These are phyloP conservation scores for Colletotrichum falcatum DNA, from an alignment of 2,329 filamentous ascomycete species.

Conservation along the genomic window DNA sequence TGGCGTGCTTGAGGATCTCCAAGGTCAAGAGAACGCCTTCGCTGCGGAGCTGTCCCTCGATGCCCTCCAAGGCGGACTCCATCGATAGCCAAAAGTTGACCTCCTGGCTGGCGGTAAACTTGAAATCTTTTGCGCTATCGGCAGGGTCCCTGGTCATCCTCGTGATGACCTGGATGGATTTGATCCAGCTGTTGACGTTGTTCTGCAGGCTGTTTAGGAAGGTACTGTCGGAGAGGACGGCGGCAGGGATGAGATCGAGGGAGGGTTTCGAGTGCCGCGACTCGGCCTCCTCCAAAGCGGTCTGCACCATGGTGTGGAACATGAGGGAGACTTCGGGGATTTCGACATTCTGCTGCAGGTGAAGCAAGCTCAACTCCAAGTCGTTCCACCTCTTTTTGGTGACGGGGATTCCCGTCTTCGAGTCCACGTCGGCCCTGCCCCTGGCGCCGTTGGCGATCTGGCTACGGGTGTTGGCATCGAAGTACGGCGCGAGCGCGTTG, in stretches of 20 bases:
- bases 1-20: conserved; percentile 95
- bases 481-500: conserved; percentile 92
- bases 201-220: conserved; percentile 95
- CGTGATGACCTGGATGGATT: conserved; percentile 96
- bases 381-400: conserved; percentile 98
- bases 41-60: conserved; percentile 88
- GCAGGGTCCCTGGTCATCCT: conserved; percentile 89
- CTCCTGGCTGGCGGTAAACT: conserved; percentile 87
- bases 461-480: conserved; percentile 93
- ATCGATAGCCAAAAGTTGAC: conserved; percentile 99
- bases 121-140: conserved; percentile 65
- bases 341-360: conserved; percentile 97
- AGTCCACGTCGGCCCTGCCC: conserved; percentile 85
- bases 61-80: conserved; percentile 91
- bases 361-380: conserved; percentile 87
- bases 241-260: conserved; percentile 80
- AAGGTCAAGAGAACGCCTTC: conserved; percentile 92
- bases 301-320: conserved; percentile 89
- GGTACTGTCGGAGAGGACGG: conserved; percentile 86
- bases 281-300: conserved; percentile 82
- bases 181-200: conserved; percentile 98
- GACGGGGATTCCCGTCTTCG: conserved; percentile 94
- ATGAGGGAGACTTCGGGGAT: conserved; percentile 92
- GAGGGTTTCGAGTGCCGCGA: conserved; percentile 75
- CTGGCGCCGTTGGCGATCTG: conserved; percentile 74